Evolutionary conservation across 345 rosid species (phyloP).

Genomic region (Turnera subulata): DNA sequence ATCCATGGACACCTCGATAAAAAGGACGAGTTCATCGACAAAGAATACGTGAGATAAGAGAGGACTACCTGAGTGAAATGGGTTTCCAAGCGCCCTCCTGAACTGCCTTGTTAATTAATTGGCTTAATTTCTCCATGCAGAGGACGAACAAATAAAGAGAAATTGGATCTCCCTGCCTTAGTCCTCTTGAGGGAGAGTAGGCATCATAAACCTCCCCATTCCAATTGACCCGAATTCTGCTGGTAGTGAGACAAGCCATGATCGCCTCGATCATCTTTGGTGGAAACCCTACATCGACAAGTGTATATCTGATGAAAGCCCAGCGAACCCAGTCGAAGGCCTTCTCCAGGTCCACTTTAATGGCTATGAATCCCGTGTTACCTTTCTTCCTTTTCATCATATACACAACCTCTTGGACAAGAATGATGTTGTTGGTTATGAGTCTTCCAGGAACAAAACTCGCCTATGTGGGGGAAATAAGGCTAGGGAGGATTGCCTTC

Average conservation of each 20-base stretch:
- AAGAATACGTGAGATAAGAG: neutral
- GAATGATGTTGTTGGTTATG: too few species aligned
- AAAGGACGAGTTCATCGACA: neutral
- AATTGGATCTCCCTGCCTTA: neutral
- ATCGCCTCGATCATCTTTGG: neutral
- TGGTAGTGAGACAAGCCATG: too few species aligned
- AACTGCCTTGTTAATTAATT: neutral
- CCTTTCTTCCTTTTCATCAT: too few species aligned
- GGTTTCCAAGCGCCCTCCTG: too few species aligned
- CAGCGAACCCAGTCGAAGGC: too few species aligned
- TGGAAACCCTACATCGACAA: neutral
- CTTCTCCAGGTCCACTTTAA: too few species aligned
- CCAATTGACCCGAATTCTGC: neutral
- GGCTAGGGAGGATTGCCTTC: neutral
- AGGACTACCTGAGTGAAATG: neutral
- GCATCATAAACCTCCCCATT: neutral
- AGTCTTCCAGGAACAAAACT: too few species aligned
- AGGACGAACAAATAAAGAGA: neutral
- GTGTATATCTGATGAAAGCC: too few species aligned
- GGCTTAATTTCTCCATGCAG: neutral
- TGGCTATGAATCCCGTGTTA: too few species aligned
- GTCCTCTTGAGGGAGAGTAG: too few species aligned
- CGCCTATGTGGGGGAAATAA: neutral
- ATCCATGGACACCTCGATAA: neutral
- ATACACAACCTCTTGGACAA: too few species aligned